Evolutionary conservation across 805 yeast species (phyloP), one percentile per base, ranked within the genome.

Genomic region (Kazachstania taianensis): DNA sequence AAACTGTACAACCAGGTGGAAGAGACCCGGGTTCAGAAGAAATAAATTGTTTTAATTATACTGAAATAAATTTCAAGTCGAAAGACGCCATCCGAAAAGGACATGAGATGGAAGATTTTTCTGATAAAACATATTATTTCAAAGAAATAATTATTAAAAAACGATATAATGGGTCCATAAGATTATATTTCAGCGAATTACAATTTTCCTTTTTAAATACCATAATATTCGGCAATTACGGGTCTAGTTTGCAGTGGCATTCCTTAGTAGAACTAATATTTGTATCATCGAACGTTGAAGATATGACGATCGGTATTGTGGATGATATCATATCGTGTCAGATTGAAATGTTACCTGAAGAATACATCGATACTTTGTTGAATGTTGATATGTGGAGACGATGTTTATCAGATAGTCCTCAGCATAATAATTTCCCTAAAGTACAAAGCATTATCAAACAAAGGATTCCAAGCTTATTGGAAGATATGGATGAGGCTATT

Each of bases 231-330:
- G 82, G 79, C 12, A 81, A 79, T 51, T 70, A 71, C 47, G 72
- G 81, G 14, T 73, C 79, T 10, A 67, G 73, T 14, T 58, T 70
- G 15, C 86, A 79, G 44, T 81, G 87, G 87, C 63, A 70, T 36
- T 63, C 61, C 14, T 42, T 78, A 24, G 43, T 73, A 9, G 66
- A 65, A 32, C 48, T 79, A n/a, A 18, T 56, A 15, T 39, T 41
- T 5, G 32, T 32, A 20, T 48, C 55, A 28, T 37, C 52, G 1
- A 25, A 35, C 2, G 40, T 52, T 15, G 26, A 38, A 2, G 14
- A 20, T 3, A 22, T 30, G 9, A n/a, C 40, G 7, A 32, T 43
- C 10, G 13, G 14, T 2, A 26, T 30, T 6, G 22, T 55, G 10
- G 59, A 52, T 36, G 26, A 41, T 3, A 26, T 50, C 2, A 20